A percentile compares a stretch with the other conserved stretches of the same genome.
These are phyloP conservation scores for Lipomyces mesembrius DNA, from an alignment of 805 yeast species.

Conservation along the genomic window DNA sequence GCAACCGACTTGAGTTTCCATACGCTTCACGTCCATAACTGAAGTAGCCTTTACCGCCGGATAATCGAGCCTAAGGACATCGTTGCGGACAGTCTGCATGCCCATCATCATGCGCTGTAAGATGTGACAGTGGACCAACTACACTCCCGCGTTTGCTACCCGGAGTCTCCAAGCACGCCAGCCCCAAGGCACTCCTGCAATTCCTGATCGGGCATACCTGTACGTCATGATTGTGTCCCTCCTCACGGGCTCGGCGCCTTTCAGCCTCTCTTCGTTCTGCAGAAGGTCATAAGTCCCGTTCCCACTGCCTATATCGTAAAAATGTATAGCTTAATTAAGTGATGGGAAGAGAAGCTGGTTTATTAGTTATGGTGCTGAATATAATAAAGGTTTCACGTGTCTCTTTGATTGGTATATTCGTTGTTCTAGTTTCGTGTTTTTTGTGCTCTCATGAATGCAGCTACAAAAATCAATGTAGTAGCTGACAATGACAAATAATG, in stretches of 20 bases:
- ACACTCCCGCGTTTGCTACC: constrained; percentile 3
- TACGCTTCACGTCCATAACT: constrained; percentile 1
- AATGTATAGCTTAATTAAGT: no score
- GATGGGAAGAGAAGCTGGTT: no score
- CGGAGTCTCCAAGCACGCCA: constrained; percentile 8
- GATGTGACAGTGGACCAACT: constrained; percentile 2
- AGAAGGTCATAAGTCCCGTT: neutral
- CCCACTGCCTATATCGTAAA: constrained; percentile 1
- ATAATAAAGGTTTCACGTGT: no score
- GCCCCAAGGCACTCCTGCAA: neutral
- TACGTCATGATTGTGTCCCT: neutral
- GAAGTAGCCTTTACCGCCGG: neutral
- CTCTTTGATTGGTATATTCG: no score
- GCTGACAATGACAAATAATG: no score
- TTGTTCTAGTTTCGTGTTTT: no score
- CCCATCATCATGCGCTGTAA: constrained; percentile 1
- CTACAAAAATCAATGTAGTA: no score
- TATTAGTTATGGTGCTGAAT: no score
- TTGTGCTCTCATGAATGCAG: no score
- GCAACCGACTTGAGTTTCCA: constrained; percentile 4
- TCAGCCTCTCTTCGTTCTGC: neutral
- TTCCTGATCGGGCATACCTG: neutral
- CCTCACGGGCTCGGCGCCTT: neutral
- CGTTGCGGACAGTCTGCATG: neutral
- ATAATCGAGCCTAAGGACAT: neutral